Conservation (phyloP, 768 basidiomycete genomes). For the Boletus patriciae region DNA sequence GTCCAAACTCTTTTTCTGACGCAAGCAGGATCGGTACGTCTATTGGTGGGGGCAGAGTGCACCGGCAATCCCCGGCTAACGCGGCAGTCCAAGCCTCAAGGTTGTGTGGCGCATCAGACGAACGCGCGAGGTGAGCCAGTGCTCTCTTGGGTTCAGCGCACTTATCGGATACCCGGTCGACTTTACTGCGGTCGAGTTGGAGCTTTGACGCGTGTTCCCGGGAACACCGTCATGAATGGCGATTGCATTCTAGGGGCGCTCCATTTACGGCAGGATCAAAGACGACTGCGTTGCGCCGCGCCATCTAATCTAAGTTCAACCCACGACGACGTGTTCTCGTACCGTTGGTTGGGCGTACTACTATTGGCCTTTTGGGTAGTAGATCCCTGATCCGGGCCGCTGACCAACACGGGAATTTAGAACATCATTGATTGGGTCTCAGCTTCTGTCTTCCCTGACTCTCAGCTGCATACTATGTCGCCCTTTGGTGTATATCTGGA, state of each 20-base stretch:
- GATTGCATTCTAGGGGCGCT: background rate
- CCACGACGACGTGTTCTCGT: background rate
- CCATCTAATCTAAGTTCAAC: conserved; percentile 1
- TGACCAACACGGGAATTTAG: background rate
- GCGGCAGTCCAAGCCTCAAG: background rate
- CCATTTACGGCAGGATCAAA: conserved; percentile 6
- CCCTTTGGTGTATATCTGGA: background rate
- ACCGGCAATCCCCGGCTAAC: conserved; percentile 12
- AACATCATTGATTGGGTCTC: background rate
- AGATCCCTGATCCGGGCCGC: background rate
- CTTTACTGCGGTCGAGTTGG: too few species aligned
- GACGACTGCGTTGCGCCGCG: background rate
- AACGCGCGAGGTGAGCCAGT: background rate
- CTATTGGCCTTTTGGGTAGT: too few species aligned
- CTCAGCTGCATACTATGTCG: background rate
- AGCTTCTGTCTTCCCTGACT: background rate
- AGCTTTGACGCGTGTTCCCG: too few species aligned
- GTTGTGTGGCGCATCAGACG: conserved; percentile 6
- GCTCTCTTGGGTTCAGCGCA: background rate
- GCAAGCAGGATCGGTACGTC: too few species aligned
- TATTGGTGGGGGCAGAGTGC: background rate
- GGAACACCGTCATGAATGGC: background rate
- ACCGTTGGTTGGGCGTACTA: background rate
- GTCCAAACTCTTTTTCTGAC: background rate
- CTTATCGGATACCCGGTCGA: background rate